These are phyloP conservation scores for Inga laurina DNA, from an alignment of 306 rosid species.

Conservation along the genomic window DNA sequence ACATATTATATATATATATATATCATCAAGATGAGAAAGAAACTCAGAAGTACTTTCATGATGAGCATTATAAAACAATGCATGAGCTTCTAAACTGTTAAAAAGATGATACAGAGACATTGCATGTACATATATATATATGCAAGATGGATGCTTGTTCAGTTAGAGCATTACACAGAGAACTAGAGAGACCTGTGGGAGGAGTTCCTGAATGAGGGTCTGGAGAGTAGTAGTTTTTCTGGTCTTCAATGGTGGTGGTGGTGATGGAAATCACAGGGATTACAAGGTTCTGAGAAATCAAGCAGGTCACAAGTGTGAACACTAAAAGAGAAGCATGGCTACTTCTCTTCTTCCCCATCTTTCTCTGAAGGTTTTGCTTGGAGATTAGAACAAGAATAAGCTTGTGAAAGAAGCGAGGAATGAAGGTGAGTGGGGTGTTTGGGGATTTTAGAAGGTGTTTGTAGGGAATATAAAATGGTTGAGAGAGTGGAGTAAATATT, in stretches of 20 bases:
- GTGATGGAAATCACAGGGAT: constrained; percentile 53
- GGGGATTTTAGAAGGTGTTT: constrained; percentile 32
- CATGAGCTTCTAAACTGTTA: neutral
- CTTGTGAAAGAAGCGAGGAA: neutral
- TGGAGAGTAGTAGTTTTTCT: constrained; percentile 64
- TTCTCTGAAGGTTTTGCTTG: constrained; percentile 21
- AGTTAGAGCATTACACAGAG: constrained; percentile 43
- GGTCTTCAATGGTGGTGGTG: constrained; percentile 53
- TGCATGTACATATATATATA: neutral
- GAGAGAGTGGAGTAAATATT: constrained; percentile 60
- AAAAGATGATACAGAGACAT: neutral
- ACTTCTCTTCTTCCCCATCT: constrained; percentile 49
- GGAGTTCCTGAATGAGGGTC: constrained; percentile 54
- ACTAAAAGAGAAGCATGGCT: constrained; percentile 43
- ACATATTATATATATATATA: neutral
- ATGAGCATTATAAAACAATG: no score
- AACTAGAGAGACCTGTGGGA: constrained; percentile 50
- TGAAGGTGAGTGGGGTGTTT: constrained; percentile 15
- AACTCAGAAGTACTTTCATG: no score
- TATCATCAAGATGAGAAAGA: neutral
- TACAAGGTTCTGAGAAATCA: constrained; percentile 66
- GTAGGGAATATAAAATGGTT: constrained; percentile 55
- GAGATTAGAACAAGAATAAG: neutral
- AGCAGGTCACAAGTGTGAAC: constrained; percentile 52
- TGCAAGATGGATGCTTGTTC: neutral